Conservation (phyloP, 2,329 filamentous ascomycete species). For the Beauveria australis region DNA sequence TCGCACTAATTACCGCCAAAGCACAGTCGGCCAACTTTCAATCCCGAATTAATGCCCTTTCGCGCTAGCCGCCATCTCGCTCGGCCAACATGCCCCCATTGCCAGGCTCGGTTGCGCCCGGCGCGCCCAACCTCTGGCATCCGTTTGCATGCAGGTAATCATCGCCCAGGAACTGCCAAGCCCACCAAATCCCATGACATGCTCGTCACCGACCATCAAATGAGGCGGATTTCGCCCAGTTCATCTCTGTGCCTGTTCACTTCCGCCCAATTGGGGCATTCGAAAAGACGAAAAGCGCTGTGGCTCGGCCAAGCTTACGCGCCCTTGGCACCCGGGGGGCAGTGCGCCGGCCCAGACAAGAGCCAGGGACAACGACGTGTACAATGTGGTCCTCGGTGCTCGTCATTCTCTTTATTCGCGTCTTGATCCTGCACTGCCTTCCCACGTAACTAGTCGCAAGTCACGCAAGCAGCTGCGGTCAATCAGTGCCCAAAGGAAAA, state of each 20-base stretch:
- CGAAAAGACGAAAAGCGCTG: neutral
- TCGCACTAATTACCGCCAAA: neutral
- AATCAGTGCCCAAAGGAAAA: too few species aligned
- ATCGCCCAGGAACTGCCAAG: neutral
- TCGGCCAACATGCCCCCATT: neutral
- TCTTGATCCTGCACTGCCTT: neutral
- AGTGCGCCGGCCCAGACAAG: neutral
- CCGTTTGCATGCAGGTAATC: neutral
- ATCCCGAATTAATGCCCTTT: neutral
- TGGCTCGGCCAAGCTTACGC: neutral
- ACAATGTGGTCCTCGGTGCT: neutral
- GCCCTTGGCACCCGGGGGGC: conserved; percentile 1
- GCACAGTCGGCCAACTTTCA: neutral
- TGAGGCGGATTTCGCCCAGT: neutral
- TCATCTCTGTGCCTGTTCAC: too few species aligned
- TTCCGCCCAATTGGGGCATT: too few species aligned
- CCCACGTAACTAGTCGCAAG: too few species aligned
- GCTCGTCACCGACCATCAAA: neutral
- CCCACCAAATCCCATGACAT: neutral
- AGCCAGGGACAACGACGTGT: neutral
- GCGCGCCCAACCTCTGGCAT: neutral
- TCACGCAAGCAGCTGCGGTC: neutral
- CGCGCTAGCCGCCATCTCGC: neutral
- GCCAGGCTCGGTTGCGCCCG: neutral
- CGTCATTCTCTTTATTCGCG: neutral